phyloP scores from a whole-genome alignment of 2,329 filamentous ascomycete genomes.

The Esteya vermicola region DNA sequence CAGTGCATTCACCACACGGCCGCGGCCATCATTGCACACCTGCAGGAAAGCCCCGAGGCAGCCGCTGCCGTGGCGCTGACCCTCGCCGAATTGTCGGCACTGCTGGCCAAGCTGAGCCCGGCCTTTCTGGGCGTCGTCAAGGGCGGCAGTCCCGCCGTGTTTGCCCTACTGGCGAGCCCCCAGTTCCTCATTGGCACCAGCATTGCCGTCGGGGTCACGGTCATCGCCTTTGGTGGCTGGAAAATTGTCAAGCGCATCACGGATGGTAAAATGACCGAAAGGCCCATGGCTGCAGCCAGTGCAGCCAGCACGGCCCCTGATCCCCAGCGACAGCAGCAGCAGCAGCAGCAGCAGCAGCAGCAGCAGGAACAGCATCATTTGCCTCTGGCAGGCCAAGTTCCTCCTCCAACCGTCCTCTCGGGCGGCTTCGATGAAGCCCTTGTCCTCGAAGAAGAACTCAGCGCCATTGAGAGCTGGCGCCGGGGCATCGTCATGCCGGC shows the following conservation, averaged over 20 bases:
- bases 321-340: not conserved
- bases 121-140: conserved; percentile 64
- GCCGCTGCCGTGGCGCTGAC: conserved; percentile 89
- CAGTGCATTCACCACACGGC: conserved; percentile 81
- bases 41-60: conserved; percentile 62
- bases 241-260: conserved; percentile 87
- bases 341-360: not conserved
- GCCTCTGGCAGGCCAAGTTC: conserved; percentile 13
- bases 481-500: conserved; percentile 36
- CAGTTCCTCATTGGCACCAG: conserved; percentile 91
- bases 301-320: not conserved
- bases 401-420: not conserved
- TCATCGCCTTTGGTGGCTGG: conserved; percentile 91
- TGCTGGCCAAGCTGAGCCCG: conserved; percentile 74
- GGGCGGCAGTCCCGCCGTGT: conserved; percentile 68
- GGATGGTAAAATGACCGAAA: conserved; percentile 20
- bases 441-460: conserved; percentile 42
- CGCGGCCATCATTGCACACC: conserved; percentile 63
- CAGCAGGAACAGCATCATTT: not conserved
- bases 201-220: conserved; percentile 79
- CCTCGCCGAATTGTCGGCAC: conserved; percentile 74
- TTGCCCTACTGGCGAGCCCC: conserved; percentile 73
- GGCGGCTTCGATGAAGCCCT: conserved; percentile 36
- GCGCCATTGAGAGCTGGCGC: conserved; percentile 43
- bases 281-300: too few species aligned